Evolutionary conservation across 495 filamentous ascomycete genomes (phyloP), one percentile per base, ranked within the genome.

Genomic region (Hypoxylon perforatum): DNA sequence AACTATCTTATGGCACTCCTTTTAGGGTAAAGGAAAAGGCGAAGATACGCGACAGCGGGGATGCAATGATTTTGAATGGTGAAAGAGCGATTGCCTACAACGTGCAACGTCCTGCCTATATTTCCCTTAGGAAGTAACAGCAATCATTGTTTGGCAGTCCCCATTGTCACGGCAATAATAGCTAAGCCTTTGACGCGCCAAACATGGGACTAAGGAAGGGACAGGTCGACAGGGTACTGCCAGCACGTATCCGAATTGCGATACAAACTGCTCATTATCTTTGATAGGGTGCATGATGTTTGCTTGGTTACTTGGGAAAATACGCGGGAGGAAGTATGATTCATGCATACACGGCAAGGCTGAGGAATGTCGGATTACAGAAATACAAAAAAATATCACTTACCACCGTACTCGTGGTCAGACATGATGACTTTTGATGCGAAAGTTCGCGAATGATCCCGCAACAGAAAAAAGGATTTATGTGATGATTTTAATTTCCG

Each of bases 361-460:
- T 47, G 53, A 41, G 18, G 8, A 38, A 64, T 76, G 42, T 58
- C 57, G 70, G 74, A 72, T 39, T 25, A 30, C n/a, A n/a, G n/a
- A n/a, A n/a, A n/a, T n/a, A n/a, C n/a, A 28, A 60, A 61, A 30
- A 41, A 23, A 39, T 9, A 30, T 28, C 17, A 84, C 88, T 77
- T 77, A 92, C 91, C 86, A 72, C 83, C 87, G 71, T 96, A 93
- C 73, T 97, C 93, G 67, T 93, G 89, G 75, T 97, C 93, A 55
- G 93, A 97, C 93, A 97, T 97, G 66, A 50, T 59, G 67, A 58
- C 60, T 54, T 50, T 35, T 48, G 63, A 67, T 45, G 50, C 61
- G 44, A 63, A 57, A 61, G 57, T 59, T 70, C 73, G 73, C 75
- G 72, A 73, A 77, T n/a, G 50, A 45, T 42, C 48, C 51, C 44